Percentiles rank a stretch among this genome's conserved stretches.
Evolutionary conservation across 2,329 filamentous ascomycete species (phyloP).

Genomic region (Apiospora koreana): DNA sequence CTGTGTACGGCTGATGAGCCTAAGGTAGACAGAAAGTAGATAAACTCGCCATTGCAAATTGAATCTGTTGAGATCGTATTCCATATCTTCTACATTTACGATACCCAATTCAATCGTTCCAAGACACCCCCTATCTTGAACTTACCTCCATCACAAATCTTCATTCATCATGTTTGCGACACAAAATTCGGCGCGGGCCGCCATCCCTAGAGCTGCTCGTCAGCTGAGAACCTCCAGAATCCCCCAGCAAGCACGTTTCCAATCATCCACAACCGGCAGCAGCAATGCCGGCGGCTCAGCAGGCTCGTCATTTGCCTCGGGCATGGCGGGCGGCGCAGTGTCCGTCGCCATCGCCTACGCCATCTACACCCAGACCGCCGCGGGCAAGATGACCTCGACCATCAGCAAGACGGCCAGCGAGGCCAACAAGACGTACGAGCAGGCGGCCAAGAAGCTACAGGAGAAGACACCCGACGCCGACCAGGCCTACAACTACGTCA

Average conservation of each 20-base stretch:
- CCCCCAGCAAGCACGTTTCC: not conserved
- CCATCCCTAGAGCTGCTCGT: slow-evolving; percentile 3
- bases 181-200: not conserved
- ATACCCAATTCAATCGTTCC: not conserved
- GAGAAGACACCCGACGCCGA: slow-evolving; percentile 65
- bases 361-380: not conserved
- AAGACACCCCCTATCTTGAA: not conserved
- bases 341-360: not conserved
- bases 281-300: not conserved
- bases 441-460: slow-evolving; percentile 61
- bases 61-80: not conserved
- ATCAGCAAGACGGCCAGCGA: slow-evolving; percentile 52
- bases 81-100: not conserved
- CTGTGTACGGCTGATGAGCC: not conserved
- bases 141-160: not conserved
- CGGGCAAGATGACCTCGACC: slow-evolving; percentile 20
- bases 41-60: not conserved
- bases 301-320: not conserved
- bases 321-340: not conserved
- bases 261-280: not conserved
- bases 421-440: slow-evolving; percentile 61
- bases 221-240: not conserved
- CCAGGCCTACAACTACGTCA: slow-evolving; percentile 66
- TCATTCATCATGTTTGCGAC: not conserved
- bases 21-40: not conserved